A percentile compares a stretch with the other conserved stretches of the same genome.
Conservation (phyloP, 2,329 filamentous ascomycete species). For the Aspergillus ustus region DNA sequence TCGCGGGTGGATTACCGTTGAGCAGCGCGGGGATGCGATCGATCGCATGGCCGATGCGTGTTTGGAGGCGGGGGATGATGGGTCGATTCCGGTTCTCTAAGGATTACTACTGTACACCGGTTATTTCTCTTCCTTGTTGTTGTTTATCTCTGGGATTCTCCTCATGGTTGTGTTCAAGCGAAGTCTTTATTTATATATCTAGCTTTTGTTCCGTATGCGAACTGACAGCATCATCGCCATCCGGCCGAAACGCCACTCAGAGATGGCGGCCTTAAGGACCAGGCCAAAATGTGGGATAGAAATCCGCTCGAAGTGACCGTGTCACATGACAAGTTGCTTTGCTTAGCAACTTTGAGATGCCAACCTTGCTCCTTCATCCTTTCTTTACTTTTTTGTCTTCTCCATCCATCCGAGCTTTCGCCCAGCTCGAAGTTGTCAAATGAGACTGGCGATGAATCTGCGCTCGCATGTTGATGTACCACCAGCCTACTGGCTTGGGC, state of each 20-base stretch:
- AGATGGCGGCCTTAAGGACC: background rate
- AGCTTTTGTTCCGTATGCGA: too few relatives aligned
- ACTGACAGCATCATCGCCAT: too few relatives aligned
- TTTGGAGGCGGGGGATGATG: conserved; percentile 28
- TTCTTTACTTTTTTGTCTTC: background rate
- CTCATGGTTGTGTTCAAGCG: background rate
- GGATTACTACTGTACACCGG: too few relatives aligned
- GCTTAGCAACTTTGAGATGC: too few relatives aligned
- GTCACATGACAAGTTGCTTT: background rate
- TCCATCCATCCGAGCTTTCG: background rate
- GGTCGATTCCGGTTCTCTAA: background rate
- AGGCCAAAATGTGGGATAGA: background rate
- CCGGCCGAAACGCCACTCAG: too few relatives aligned
- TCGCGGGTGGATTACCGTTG: conserved; percentile 25
- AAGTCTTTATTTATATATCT: too few relatives aligned
- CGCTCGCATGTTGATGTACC: background rate
- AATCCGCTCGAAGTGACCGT: background rate
- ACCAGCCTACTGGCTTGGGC: background rate
- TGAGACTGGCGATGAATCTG: background rate
- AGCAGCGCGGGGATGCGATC: conserved; percentile 28
- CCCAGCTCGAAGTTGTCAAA: background rate
- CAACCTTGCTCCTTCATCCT: background rate
- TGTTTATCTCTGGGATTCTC: background rate
- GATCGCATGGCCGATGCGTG: conserved; percentile 34
- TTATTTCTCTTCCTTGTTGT: background rate